Evolutionary conservation across 495 filamentous ascomycete genomes (phyloP).

Genomic region (Penicillium tannophilum): DNA sequence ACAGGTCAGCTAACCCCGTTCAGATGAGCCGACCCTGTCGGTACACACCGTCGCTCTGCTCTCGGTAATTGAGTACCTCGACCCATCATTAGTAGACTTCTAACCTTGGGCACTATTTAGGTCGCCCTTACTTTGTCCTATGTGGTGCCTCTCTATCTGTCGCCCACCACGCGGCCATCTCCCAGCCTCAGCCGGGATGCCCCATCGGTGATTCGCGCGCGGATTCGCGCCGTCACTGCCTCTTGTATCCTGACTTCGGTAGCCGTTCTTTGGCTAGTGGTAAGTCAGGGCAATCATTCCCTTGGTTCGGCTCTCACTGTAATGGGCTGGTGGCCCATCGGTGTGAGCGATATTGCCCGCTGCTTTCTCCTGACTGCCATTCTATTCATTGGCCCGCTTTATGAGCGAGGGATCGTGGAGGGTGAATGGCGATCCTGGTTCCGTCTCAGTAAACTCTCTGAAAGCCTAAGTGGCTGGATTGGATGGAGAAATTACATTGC

Average conservation of each 20-base stretch:
- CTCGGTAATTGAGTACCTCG: constrained; percentile 43
- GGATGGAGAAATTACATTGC: constrained; percentile 68
- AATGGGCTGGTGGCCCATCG: constrained; percentile 76
- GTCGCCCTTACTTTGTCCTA: constrained; percentile 80
- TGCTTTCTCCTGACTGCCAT: constrained; percentile 69
- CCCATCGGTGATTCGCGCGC: constrained; percentile 84
- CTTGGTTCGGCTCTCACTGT: constrained; percentile 58
- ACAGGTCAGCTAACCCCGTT: constrained; percentile 5
- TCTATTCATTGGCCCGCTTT: constrained; percentile 85
- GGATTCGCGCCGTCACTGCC: constrained; percentile 74
- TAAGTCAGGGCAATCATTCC: constrained; percentile 45
- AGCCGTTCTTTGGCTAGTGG: constrained; percentile 63
- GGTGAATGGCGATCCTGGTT: constrained; percentile 70
- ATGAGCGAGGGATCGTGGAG: constrained; percentile 71
- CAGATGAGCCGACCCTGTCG: constrained; percentile 53
- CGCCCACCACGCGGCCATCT: constrained; percentile 74
- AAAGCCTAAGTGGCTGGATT: constrained; percentile 60
- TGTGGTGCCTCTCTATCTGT: constrained; percentile 90
- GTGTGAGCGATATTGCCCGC: constrained; percentile 57
- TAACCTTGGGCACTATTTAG: constrained; percentile 35
- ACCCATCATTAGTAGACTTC: constrained; percentile 9
- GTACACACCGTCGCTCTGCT: constrained; percentile 47
- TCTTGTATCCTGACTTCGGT: constrained; percentile 65
- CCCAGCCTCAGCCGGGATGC: constrained; percentile 82
- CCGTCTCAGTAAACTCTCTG: constrained; percentile 38